Base-by-base conservation (phyloP, 208 protist species). In the Trypanosoma cruzi region DNA sequence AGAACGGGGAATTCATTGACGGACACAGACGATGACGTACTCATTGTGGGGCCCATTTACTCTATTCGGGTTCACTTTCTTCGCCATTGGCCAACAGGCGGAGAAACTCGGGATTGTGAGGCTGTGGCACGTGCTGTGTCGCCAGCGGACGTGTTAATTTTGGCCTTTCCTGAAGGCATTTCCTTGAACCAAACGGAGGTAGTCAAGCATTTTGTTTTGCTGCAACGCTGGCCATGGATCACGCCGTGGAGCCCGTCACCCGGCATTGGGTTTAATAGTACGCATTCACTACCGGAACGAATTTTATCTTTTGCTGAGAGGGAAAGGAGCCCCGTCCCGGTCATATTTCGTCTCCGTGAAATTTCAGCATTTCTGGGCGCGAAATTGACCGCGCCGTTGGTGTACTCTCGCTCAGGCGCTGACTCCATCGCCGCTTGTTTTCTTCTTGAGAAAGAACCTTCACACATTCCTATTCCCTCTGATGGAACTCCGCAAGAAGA, bases 111-210 rank as follows among this genome's bases (percentile, higher is more conserved):
- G 29, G 48, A 49, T 10, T 28, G 0, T 18, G 20, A 71, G 11
- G n/a, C 0, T 16, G 26, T 58, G 32, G 18, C 28, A 36, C 32
- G 26, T 58, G n/a, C 18, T 42, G 59, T 66, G 29, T 20, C 69
- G n/a, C 69, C 69, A 24, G 62, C 61, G 28, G 61, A 75, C 62
- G 49, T 22, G 18, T 48, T 75, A 58, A 48, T 75, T 20, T 32
- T 73, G 42, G 34, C 32, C 40, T 75, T 75, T 66, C 26, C 18
- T 4, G 6, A 24, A 31, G 20, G 29, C 22, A 40, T 11, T 34
- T 18, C 4, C 20, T 32, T 26, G n/a, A 53, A 54, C 42, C 14
- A 46, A 37, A 42, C 26, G 0, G 61, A 53, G 34, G 44, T 68
- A 8, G 32, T 75, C 3, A 29, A 53, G 36, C 20, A 50, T 2